Percentiles rank a stretch among this genome's conserved stretches.
These are phyloP conservation scores for Helianthus tuberosus DNA, from an alignment of 129 eudicot species.

Conservation along the genomic window DNA sequence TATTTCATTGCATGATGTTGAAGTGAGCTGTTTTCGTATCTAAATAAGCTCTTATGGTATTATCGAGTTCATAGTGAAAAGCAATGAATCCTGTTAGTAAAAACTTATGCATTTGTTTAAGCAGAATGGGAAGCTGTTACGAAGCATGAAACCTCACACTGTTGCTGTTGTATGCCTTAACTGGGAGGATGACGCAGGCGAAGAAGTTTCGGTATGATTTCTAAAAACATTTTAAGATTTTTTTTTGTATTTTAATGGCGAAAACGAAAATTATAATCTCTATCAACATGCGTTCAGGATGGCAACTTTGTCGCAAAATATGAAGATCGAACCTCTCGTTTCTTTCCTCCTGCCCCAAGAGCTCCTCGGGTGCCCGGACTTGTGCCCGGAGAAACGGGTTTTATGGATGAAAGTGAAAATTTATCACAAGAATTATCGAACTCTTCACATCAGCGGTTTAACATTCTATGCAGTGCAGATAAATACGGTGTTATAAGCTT, in stretches of 20 bases:
- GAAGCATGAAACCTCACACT: slow-evolving; percentile 76
- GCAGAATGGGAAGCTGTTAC: slow-evolving; percentile 89
- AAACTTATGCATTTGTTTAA: slow-evolving; percentile 12
- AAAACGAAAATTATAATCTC: not conserved
- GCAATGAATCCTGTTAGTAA: not conserved
- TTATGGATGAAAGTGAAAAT: slow-evolving; percentile 82
- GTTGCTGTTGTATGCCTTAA: slow-evolving; percentile 83
- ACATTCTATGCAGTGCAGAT: slow-evolving; percentile 91
- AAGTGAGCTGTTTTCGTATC: slow-evolving; percentile 52
- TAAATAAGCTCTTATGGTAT: not conserved
- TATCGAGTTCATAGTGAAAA: not conserved
- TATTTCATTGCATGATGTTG: slow-evolving; percentile 91
- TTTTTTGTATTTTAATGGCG: not conserved
- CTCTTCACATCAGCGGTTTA: slow-evolving; percentile 76
- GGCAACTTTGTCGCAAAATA: slow-evolving; percentile 45
- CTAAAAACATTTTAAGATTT: slow-evolving; percentile 4
- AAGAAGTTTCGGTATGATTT: slow-evolving; percentile 44
- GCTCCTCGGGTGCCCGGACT: slow-evolving; percentile 86
- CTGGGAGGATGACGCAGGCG: slow-evolving; percentile 80
- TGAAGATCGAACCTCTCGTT: slow-evolving; percentile 93
- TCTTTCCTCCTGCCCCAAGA: slow-evolving; percentile 96
- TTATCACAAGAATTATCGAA: slow-evolving; percentile 69
- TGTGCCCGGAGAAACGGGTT: slow-evolving; percentile 79
- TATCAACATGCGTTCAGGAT: slow-evolving; percentile 48
- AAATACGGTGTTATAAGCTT: slow-evolving; percentile 78